Evolutionary conservation across 2,329 filamentous ascomycete genomes (phyloP), one percentile per base, ranked within the genome.

Genomic region (Claviceps sp.): DNA sequence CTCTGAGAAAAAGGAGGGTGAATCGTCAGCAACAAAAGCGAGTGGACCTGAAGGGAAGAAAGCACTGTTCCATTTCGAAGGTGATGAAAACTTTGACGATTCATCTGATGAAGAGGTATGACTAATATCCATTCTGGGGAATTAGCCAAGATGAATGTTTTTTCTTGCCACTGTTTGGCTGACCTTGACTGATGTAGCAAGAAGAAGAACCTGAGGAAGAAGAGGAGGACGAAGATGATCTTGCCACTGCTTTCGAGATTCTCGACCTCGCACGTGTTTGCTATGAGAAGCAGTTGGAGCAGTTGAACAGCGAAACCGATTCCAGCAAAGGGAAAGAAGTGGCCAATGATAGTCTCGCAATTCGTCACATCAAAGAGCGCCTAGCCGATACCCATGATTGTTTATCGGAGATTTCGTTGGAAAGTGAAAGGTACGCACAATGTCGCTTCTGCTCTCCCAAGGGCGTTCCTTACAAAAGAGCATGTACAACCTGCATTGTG

Each of bases 391-490:
- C 88, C 8, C 88, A 96, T 65, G 90, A 96, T 64, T 78, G 95
- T 52, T 85, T 97, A 55, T 87, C 90, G 9, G 93, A 98, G 68
- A 96, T 98, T 55, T 94, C 86, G n/a, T 75, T 98, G 29, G 93
- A 98, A 71, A 95, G 93, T 59, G 93, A 97, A 69, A 83, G 86
- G 72, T 82, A 70, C 54, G 66, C 55, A 44, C 8, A 17, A 45
- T 16, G 5, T 8, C 14, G 4, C 2, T 39, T n/a, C 20, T 39
- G 3, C 49, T 34, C 8, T 34, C 9, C 29, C 29, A 34, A 11
- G 29, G 3, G 9, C 29, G 29, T 34, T 11, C 8, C 14, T 20
- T 20, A 29, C 9, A 2, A 17, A 14, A 23, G 20, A 44, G 39
- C 29, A n/a, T 22, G 9, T 26, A 44, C 7, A 49, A 52, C 29